phyloP scores from a whole-genome alignment of 164 flowering plant species.

The Dillenia turbinata region DNA sequence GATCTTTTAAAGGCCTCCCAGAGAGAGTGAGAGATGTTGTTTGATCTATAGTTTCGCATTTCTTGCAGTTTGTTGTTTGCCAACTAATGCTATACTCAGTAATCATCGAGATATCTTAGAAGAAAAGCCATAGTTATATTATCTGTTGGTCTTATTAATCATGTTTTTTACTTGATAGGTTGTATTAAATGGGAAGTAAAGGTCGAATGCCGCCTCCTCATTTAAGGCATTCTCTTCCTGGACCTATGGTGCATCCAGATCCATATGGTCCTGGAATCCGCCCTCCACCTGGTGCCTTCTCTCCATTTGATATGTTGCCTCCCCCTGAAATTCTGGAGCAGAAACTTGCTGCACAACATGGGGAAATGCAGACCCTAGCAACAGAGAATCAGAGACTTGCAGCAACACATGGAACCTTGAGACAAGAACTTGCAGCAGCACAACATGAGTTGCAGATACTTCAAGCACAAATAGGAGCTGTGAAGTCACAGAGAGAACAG shows the following conservation, averaged over 20 bases:
- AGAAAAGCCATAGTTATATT: too few relatives aligned
- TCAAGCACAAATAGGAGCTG: slow-evolving; percentile 55
- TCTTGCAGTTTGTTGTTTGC: too few relatives aligned
- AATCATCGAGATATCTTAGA: too few relatives aligned
- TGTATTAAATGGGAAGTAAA: slow-evolving; percentile 66
- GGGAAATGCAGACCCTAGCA: slow-evolving; percentile 77
- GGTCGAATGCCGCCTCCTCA: slow-evolving; percentile 76
- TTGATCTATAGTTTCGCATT: too few relatives aligned
- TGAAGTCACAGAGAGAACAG: slow-evolving; percentile 72
- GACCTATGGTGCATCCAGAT: slow-evolving; percentile 62
- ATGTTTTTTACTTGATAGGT: neutral
- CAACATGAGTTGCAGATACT: slow-evolving; percentile 78
- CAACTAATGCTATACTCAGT: too few relatives aligned
- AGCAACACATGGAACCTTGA: slow-evolving; percentile 68
- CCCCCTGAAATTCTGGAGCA: slow-evolving; percentile 85
- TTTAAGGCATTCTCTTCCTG: slow-evolving; percentile 56
- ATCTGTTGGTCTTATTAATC: neutral
- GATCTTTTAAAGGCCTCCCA: too few relatives aligned
- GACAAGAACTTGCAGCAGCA: slow-evolving; percentile 87
- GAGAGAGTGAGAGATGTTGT: too few relatives aligned
- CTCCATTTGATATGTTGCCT: slow-evolving; percentile 66
- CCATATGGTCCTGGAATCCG: slow-evolving; percentile 54
- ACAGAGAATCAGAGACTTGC: slow-evolving; percentile 93
- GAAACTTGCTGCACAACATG: slow-evolving; percentile 73
- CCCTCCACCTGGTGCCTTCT: slow-evolving; percentile 48